These are phyloP conservation scores for Epithele typhae DNA, from an alignment of 768 basidiomycete genomes.

Conservation along the genomic window DNA sequence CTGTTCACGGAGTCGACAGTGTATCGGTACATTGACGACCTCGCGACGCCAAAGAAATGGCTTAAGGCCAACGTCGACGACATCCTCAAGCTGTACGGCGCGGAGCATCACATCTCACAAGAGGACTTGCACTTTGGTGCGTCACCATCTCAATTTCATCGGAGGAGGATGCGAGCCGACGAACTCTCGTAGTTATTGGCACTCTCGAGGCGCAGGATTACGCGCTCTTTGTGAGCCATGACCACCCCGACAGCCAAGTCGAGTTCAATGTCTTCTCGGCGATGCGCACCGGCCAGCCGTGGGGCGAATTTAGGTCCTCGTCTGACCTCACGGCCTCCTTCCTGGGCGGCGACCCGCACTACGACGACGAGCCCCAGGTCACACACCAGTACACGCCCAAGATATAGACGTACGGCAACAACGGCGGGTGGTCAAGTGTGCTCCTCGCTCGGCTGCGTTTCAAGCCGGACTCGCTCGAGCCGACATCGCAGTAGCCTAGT, in stretches of 20 bases:
- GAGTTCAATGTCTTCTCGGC: constrained; percentile 65
- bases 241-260: constrained; percentile 56
- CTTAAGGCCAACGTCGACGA: constrained; percentile 64
- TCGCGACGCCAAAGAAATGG: constrained; percentile 68
- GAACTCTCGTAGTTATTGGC: constrained; percentile 52
- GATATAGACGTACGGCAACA: constrained; percentile 40
- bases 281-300: constrained; percentile 50
- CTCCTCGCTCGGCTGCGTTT: constrained; percentile 63
- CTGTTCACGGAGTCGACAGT: constrained; percentile 67
- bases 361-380: constrained; percentile 34
- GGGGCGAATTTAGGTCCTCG: constrained; percentile 69
- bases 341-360: constrained; percentile 39
- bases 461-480: constrained; percentile 53
- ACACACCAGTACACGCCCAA: constrained; percentile 36
- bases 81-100: constrained; percentile 54
- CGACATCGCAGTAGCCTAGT: constrained; percentile 44
- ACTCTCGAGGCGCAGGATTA: constrained; percentile 67
- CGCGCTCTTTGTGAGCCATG: constrained; percentile 71
- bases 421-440: constrained; percentile 48
- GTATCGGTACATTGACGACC: constrained; percentile 60
- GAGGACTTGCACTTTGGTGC: constrained; percentile 35
- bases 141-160: constrained; percentile 5
- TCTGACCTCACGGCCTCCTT: constrained; percentile 36
- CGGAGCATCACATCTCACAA: constrained; percentile 28
- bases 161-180: too few relatives aligned